Evolutionary conservation across 2,329 filamentous ascomycete species (phyloP).

Genomic region (Triangularia verruculosa): DNA sequence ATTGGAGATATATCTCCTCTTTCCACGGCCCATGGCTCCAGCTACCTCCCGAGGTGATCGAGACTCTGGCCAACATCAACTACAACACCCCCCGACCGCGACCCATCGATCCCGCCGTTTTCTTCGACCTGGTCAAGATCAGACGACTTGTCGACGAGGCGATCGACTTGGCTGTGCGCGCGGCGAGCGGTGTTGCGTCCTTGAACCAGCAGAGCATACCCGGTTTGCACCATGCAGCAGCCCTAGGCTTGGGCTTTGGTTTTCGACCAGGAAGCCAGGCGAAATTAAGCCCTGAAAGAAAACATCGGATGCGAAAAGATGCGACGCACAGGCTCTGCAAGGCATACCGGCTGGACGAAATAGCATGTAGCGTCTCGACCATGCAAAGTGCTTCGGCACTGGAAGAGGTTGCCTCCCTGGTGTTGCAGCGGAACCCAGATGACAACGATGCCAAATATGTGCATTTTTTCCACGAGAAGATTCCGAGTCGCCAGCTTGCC

Average conservation of each 20-base stretch:
- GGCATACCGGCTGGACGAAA: conserved; percentile 79
- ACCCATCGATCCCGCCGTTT: conserved; percentile 74
- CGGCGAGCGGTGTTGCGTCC: conserved; percentile 69
- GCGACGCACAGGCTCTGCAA: conserved; percentile 73
- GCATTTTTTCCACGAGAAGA: conserved; percentile 92
- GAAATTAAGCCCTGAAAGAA: conserved; percentile 72
- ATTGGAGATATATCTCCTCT: conserved; percentile 81
- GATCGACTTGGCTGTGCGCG: conserved; percentile 71
- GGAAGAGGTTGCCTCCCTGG: conserved; percentile 71
- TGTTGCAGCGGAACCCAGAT: conserved; percentile 65
- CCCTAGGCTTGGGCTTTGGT: conserved; percentile 54
- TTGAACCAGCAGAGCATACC: conserved; percentile 54
- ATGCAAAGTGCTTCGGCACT: conserved; percentile 79
- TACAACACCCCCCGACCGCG: conserved; percentile 73
- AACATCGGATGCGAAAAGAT: conserved; percentile 76
- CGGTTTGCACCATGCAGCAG: conserved; percentile 38
- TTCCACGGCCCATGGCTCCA: conserved; percentile 84
- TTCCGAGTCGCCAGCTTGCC: conserved; percentile 69
- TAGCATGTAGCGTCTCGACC: conserved; percentile 75
- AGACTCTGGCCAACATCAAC: conserved; percentile 75
- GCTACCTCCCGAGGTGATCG: conserved; percentile 73
- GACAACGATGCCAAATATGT: conserved; percentile 79
- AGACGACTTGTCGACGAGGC: conserved; percentile 76
- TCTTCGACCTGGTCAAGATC: conserved; percentile 83
- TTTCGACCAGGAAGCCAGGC: conserved; percentile 51